Evolutionary conservation across 768 basidiomycete species (phyloP).

Genomic region (Suillus weaverae): DNA sequence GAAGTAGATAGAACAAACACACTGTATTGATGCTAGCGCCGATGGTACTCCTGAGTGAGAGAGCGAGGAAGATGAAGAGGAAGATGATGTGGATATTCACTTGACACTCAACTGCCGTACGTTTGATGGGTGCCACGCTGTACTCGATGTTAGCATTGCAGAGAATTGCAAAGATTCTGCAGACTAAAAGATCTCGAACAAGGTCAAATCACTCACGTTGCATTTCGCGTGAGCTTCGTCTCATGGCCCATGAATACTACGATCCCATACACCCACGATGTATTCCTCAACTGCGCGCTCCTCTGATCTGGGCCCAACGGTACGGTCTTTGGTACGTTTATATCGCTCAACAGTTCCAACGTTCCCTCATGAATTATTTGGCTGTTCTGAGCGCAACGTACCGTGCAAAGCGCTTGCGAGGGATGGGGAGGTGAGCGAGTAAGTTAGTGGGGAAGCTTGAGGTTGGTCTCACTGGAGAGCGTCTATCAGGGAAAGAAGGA

Average conservation of each 20-base stretch:
- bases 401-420: constrained; percentile 75
- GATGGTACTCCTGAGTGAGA: constrained; percentile 89
- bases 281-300: constrained; percentile 94
- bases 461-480: constrained; percentile 80
- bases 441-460: constrained; percentile 89
- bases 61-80: constrained; percentile 81
- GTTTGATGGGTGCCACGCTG: constrained; percentile 94
- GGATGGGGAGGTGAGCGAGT: constrained; percentile 73
- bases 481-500: background rate
- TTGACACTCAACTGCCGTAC: constrained; percentile 93
- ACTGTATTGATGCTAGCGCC: constrained; percentile 87
- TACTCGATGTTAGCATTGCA: background rate
- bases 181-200: background rate
- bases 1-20: constrained; percentile 31
- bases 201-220: constrained; percentile 64
- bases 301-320: constrained; percentile 95
- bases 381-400: constrained; percentile 90
- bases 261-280: constrained; percentile 93
- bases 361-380: constrained; percentile 93
- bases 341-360: constrained; percentile 56
- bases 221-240: constrained; percentile 97
- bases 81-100: constrained; percentile 97
- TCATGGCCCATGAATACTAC: constrained; percentile 96
- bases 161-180: background rate
- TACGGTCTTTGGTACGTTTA: constrained; percentile 71